phyloP scores from a whole-genome alignment of 768 basidiomycete genomes.

The Sistotremastrum suecicum region DNA sequence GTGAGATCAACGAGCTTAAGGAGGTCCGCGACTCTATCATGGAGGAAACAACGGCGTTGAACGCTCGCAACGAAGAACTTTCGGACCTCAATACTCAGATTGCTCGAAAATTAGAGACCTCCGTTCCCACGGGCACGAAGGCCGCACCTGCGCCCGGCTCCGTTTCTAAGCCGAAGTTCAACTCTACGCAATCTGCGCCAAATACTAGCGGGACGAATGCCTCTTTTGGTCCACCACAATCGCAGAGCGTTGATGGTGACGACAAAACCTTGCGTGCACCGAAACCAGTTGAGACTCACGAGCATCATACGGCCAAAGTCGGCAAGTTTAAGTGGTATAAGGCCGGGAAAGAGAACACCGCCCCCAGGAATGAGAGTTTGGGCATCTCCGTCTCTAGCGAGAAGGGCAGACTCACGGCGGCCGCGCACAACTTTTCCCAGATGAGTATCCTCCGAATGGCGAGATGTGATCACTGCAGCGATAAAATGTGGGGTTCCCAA shows the following conservation, averaged over 20 bases:
- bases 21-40: slow-evolving; percentile 75
- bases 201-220: no score
- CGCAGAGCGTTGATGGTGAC: neutral
- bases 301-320: neutral
- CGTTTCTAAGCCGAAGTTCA: no score
- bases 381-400: neutral
- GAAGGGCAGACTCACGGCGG: no score
- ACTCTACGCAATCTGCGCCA: no score
- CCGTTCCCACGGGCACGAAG: neutral
- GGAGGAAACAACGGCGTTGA: slow-evolving; percentile 85
- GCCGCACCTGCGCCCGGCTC: neutral
- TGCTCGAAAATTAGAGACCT: slow-evolving; percentile 54
- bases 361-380: neutral
- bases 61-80: slow-evolving; percentile 85
- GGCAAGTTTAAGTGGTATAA: slow-evolving; percentile 2
- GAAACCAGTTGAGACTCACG: slow-evolving; percentile 2
- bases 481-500: slow-evolving; percentile 99
- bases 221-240: no score
- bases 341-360: slow-evolving; percentile 1
- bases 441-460: slow-evolving; percentile 78
- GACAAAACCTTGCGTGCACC: neutral
- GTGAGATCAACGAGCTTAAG: slow-evolving; percentile 80
- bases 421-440: slow-evolving; percentile 48
- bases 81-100: slow-evolving; percentile 80
- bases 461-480: slow-evolving; percentile 89